A percentile compares a stretch with the other conserved stretches of the same genome.
Evolutionary conservation across 805 yeast species (phyloP).

Genomic region (Suhomyces prunicola): DNA sequence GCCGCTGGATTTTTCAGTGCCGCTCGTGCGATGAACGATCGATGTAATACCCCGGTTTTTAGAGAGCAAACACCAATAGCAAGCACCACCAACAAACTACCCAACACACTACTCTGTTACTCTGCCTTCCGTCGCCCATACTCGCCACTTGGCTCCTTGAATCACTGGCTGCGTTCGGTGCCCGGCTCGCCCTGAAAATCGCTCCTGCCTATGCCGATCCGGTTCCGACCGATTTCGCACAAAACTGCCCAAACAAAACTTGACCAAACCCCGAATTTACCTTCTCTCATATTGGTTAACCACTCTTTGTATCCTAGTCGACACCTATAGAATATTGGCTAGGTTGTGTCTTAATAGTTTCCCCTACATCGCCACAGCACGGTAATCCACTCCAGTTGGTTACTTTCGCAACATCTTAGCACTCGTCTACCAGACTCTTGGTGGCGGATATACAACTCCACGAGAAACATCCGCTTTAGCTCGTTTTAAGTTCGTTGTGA

Average conservation of each 20-base stretch:
- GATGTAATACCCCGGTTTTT: neutral
- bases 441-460: neutral
- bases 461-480: neutral
- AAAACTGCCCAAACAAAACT: neutral
- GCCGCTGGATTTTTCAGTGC: neutral
- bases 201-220: neutral
- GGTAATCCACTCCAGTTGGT: neutral
- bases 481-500: neutral
- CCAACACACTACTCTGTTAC: neutral
- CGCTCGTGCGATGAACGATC: neutral
- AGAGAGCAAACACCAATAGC: neutral
- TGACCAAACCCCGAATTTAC: neutral
- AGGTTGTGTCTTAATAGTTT: neutral
- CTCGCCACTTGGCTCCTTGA: neutral
- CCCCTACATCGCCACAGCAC: neutral
- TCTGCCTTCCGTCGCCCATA: neutral
- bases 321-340: neutral
- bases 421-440: neutral
- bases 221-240: neutral
- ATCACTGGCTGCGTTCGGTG: neutral
- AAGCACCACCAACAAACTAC: neutral
- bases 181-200: neutral
- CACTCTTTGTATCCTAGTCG: neutral
- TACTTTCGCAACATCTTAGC: constrained; percentile 2
- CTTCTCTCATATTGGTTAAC: neutral